Base-by-base conservation (phyloP, 805 yeast species). In the Vanderwaltozyma yarrowii region DNA sequence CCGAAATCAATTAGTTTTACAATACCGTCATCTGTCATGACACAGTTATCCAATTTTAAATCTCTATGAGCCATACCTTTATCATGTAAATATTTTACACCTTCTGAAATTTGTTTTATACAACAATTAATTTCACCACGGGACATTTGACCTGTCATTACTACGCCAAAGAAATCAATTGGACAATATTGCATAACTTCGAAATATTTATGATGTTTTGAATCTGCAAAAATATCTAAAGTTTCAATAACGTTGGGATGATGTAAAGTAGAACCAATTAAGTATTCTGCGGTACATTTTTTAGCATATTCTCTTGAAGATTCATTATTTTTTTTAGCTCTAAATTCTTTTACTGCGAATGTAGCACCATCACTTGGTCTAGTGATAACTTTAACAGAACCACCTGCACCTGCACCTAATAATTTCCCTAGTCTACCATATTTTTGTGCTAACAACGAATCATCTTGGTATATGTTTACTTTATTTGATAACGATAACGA, bases 111-210 rank as follows among this genome's bases (percentile, higher is more conserved):
- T 60, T 83, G 94, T 56, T 77, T 80, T 40, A 83, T 67, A 54
- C 85, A 82, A 55, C 94, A 83, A 52, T 81, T 81, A 46, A 81
- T 80, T 56, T 83, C 94, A 35, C 76, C 76, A 50, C 92, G 69
- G 2, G 83, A 70, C 87, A 83, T 80, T 49, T 76, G 72, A 18
- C 85, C 86, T 7, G 84, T 75, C 94, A 83, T 83, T 10, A 83
- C 92, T 30, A 83, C 85, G 0, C 85, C 84, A 55, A 83, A 83
- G 58, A 83, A 80, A 61, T 83, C 94, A 32, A 76, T 71, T 19
- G 89, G 92, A 40, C 88, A 81, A 50, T 80, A 83, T 58, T 83
- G 92, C 92, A 83, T 83, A 24, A 83, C 78, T 61, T 83, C 87
- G 50, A 70, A 80, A 57, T 79, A 81, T 42, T 80, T 76, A 47